These are phyloP conservation scores for Eutrema japonicum DNA, from an alignment of 345 rosid genomes.

Conservation along the genomic window DNA sequence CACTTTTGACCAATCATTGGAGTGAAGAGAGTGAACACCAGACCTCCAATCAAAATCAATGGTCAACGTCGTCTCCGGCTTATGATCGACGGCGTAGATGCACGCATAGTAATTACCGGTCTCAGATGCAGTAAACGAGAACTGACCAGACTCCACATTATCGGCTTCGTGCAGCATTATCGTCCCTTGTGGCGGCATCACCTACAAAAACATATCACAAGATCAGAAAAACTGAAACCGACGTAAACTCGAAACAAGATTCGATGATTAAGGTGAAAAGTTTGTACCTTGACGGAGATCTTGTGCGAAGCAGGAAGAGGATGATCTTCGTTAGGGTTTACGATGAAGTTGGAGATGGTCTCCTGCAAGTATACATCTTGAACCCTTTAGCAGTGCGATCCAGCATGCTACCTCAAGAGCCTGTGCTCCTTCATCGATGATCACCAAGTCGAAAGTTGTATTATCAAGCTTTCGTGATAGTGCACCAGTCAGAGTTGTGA, in stretches of 20 bases:
- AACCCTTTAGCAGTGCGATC: slow-evolving; percentile 88
- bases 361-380: slow-evolving; percentile 92
- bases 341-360: slow-evolving; percentile 96
- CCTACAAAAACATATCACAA: slow-evolving; percentile 44
- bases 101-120: slow-evolving; percentile 70
- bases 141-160: slow-evolving; percentile 71
- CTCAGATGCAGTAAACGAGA: slow-evolving; percentile 77
- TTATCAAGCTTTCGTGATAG: slow-evolving; percentile 68
- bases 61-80: slow-evolving; percentile 54
- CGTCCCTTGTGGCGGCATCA: slow-evolving; percentile 60
- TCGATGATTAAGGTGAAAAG: too few species aligned
- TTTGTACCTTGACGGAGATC: slow-evolving; percentile 64
- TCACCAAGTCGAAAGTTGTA: slow-evolving; percentile 82
- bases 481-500: slow-evolving; percentile 94
- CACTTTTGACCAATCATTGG: slow-evolving; percentile 79
- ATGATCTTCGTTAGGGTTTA: slow-evolving; percentile 67
- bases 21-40: slow-evolving; percentile 67
- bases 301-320: slow-evolving; percentile 73
- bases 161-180: slow-evolving; percentile 57
- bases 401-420: slow-evolving; percentile 98
- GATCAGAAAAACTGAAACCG: neutral
- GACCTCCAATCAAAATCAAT: slow-evolving; percentile 85
- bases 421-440: slow-evolving; percentile 98
- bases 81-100: slow-evolving; percentile 62
- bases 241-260: neutral